Conservation (phyloP, 2,329 filamentous ascomycete genomes). For the Paecilomyces sp. region DNA sequence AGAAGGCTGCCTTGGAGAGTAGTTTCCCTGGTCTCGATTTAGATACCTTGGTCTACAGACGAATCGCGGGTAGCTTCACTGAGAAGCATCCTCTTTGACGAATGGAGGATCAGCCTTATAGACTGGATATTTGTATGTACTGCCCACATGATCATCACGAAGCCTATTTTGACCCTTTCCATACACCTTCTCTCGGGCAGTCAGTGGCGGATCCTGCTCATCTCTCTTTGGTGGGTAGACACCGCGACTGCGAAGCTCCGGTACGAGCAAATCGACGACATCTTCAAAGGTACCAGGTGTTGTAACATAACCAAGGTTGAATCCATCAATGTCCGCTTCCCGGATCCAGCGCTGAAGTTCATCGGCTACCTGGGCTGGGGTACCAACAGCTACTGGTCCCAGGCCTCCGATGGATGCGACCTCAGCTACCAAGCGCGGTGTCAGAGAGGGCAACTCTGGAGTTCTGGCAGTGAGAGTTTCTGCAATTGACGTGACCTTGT, state of each 20-base stretch:
- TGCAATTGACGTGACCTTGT: conserved; percentile 45
- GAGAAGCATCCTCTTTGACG: conserved; percentile 6
- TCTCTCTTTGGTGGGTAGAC: conserved; percentile 23
- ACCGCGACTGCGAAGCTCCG: conserved; percentile 38
- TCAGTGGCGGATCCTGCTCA: conserved; percentile 23
- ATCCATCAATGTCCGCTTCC: conserved; percentile 37
- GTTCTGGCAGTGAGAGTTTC: conserved; percentile 45
- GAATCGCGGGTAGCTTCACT: neutral
- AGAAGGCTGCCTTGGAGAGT: neutral
- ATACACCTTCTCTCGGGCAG: conserved; percentile 56
- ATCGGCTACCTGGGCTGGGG: conserved; percentile 39
- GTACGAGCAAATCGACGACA: conserved; percentile 43
- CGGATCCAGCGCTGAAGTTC: conserved; percentile 42
- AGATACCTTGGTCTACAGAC: neutral
- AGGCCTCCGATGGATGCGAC: conserved; percentile 44
- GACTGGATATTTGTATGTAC: conserved; percentile 55
- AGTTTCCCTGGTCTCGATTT: neutral
- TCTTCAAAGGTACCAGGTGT: conserved; percentile 48
- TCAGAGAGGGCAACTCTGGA: conserved; percentile 41
- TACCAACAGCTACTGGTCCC: conserved; percentile 43
- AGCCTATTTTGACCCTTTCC: conserved; percentile 52
- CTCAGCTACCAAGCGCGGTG: conserved; percentile 39
- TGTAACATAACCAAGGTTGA: conserved; percentile 42
- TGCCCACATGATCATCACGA: conserved; percentile 53
- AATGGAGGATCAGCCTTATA: conserved; percentile 49